Evolutionary conservation across 208 protist genomes (phyloP).

Genomic region (Leishmania lainsoni): DNA sequence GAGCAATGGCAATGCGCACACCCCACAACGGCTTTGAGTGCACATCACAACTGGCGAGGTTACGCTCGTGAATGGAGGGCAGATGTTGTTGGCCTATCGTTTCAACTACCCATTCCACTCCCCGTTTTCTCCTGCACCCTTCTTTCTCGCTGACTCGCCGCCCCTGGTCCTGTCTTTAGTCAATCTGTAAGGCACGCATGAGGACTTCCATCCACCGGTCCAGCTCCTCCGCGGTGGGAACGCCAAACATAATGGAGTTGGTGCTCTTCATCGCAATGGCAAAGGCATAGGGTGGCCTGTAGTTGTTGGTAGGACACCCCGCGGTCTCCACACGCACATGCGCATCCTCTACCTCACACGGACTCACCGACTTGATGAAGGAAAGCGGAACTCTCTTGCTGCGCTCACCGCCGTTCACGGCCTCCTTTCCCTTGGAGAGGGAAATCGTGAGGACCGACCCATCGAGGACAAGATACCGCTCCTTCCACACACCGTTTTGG

Average conservation of each 20-base stretch:
- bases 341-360: conserved; percentile 49
- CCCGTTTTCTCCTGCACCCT: neutral
- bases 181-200: conserved; percentile 69
- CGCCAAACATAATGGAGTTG: conserved; percentile 78
- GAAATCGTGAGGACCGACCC: conserved; percentile 79
- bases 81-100: neutral
- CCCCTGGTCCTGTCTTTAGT: conserved; percentile 22
- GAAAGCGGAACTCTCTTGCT: conserved; percentile 72
- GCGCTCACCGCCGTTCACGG: conserved; percentile 55
- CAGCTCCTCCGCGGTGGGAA: conserved; percentile 54
- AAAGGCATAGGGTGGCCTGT: conserved; percentile 64
- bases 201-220: conserved; percentile 71
- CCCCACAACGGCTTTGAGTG: neutral
- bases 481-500: conserved; percentile 80
- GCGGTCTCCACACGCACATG: conserved; percentile 34
- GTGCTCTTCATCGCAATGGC: conserved; percentile 68
- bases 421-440: conserved; percentile 60
- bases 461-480: conserved; percentile 67
- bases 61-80: neutral
- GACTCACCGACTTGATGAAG: conserved; percentile 67
- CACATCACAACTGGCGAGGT: neutral
- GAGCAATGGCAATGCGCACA: neutral
- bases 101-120: neutral
- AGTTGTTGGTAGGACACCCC: conserved; percentile 13
- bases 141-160: neutral